Evolutionary conservation across 768 basidiomycete genomes (phyloP).

Genomic region (Pholiota microspora): DNA sequence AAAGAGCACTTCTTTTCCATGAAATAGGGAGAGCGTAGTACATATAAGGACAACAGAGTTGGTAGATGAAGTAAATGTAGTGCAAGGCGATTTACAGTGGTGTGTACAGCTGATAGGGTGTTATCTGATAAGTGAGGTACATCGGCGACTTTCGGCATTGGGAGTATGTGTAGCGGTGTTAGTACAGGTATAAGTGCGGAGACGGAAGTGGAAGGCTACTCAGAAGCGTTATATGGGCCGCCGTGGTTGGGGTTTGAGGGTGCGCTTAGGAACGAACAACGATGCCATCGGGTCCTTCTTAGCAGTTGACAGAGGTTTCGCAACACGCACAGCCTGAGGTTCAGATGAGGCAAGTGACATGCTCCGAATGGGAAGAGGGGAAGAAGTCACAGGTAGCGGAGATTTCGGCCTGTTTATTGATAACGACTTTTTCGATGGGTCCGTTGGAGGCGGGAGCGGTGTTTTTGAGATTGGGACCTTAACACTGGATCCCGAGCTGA

Average conservation of each 20-base stretch:
- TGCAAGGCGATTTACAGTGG: background rate
- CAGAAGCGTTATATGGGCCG: conserved; percentile 33
- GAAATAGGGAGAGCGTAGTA: background rate
- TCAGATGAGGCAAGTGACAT: conserved; percentile 4
- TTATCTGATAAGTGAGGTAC: conserved; percentile 20
- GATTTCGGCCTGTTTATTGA: conserved; percentile 1
- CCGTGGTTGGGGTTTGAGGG: conserved; percentile 63
- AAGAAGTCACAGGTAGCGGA: background rate
- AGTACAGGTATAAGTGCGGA: background rate
- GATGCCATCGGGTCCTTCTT: conserved; percentile 53
- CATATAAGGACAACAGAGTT: background rate
- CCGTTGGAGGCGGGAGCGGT: conserved; percentile 16
- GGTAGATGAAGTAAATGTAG: background rate
- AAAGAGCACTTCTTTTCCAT: conserved; percentile 12
- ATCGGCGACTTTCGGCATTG: conserved; percentile 2
- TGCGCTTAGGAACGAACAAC: conserved; percentile 77
- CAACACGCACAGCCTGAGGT: conserved; percentile 13
- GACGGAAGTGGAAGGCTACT: background rate
- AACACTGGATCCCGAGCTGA: conserved; percentile 8
- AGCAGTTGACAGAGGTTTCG: conserved; percentile 25
- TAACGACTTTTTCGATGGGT: conserved; percentile 12
- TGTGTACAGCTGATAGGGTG: background rate
- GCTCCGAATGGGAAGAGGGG: background rate
- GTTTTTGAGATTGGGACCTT: background rate
- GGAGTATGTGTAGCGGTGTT: conserved; percentile 1